phyloP scores from a whole-genome alignment of 352 stramenopile species.

The Globisporangium nunn region DNA sequence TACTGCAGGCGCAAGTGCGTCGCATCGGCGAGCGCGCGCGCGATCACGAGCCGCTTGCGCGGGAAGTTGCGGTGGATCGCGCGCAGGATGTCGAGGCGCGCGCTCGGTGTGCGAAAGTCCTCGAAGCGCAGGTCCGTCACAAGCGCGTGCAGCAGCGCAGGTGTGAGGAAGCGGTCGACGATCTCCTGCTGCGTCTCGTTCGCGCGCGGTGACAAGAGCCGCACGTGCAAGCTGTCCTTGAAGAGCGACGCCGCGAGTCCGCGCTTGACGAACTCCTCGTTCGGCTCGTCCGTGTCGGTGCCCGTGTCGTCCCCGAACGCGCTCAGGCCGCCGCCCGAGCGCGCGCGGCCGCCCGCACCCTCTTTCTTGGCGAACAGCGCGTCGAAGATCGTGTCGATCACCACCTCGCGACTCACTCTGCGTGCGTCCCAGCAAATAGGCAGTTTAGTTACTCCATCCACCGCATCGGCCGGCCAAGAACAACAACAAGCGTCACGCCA shows the following conservation, averaged over 20 bases:
- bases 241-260: conserved; percentile 70
- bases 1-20: conserved; percentile 64
- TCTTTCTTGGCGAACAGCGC: conserved; percentile 52
- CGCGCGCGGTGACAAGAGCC: conserved; percentile 16
- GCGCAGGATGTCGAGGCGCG: conserved; percentile 71
- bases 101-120: conserved; percentile 80
- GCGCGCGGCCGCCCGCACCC: conserved; percentile 1
- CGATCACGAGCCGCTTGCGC: conserved; percentile 58
- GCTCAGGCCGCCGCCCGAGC: conserved; percentile 32
- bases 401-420: conserved; percentile 67
- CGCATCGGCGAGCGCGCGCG: conserved; percentile 63
- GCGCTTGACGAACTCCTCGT: conserved; percentile 82
- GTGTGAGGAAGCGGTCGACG: conserved; percentile 69
- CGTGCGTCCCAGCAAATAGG: neutral
- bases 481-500: neutral
- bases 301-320: conserved; percentile 70
- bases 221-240: conserved; percentile 44
- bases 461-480: too few relatives aligned
- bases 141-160: conserved; percentile 67
- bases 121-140: conserved; percentile 80
- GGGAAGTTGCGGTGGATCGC: conserved; percentile 82
- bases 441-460: too few relatives aligned
- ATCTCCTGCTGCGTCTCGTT: conserved; percentile 37
- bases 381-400: conserved; percentile 79
- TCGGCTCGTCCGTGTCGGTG: conserved; percentile 74